A percentile compares a stretch with the other conserved stretches of the same genome.
phyloP scores from a whole-genome alignment of 1,139 yeast genomes.

The Meyerozyma carpophila region DNA sequence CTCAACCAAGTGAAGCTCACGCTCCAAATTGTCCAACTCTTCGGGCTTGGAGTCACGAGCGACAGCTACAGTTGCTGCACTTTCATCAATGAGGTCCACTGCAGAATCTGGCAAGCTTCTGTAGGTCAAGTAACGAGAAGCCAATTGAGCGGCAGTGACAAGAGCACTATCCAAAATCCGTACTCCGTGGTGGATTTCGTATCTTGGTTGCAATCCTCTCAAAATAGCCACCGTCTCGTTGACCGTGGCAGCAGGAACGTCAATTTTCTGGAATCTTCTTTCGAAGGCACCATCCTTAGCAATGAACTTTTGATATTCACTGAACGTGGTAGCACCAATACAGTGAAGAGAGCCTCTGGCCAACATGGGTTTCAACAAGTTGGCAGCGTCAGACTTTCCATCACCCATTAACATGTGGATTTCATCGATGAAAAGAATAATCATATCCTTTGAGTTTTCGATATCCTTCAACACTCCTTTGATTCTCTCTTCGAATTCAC shows the following conservation, averaged over 20 bases:
- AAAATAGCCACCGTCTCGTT: slow-evolving; percentile 92
- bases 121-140: slow-evolving; percentile 90
- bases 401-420: slow-evolving; percentile 99
- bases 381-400: slow-evolving; percentile 92
- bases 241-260: slow-evolving; percentile 90
- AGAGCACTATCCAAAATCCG: slow-evolving; percentile 92
- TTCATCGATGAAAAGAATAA: slow-evolving; percentile 89
- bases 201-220: slow-evolving; percentile 93
- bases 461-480: slow-evolving; percentile 94
- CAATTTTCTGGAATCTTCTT: slow-evolving; percentile 95
- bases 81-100: slow-evolving; percentile 91
- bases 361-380: slow-evolving; percentile 91
- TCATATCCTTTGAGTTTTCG: slow-evolving; percentile 80
- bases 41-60: slow-evolving; percentile 98
- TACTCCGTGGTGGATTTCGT: slow-evolving; percentile 97
- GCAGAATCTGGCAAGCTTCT: slow-evolving; percentile 97
- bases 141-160: slow-evolving; percentile 92
- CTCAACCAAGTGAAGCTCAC: slow-evolving; percentile 83
- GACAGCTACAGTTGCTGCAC: slow-evolving; percentile 97
- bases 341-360: slow-evolving; percentile 96
- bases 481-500: slow-evolving; percentile 96
- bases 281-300: slow-evolving; percentile 98
- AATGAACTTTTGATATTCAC: slow-evolving; percentile 86
- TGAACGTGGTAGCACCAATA: slow-evolving; percentile 96
- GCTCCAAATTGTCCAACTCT: slow-evolving; percentile 87